Percentiles rank a stretch among this genome's conserved stretches.
Evolutionary conservation across 306 rosid genomes (phyloP).

Genomic region (Sicyos edulis): DNA sequence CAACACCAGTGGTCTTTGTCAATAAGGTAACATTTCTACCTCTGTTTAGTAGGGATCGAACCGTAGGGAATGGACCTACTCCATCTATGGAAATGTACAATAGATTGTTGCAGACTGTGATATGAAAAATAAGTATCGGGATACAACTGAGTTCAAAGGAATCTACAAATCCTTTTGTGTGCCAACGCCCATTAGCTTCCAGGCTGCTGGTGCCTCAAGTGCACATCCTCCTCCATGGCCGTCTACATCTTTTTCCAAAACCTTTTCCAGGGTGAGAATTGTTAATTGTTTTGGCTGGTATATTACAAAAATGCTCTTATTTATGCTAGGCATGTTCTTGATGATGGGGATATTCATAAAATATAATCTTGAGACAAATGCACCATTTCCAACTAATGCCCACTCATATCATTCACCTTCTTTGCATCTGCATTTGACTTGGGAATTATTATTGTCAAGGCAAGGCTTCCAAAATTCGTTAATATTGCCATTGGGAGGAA

Average conservation of each 20-base stretch:
- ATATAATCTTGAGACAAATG: no score
- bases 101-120: conserved; percentile 25
- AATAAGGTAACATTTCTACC: conserved; percentile 28
- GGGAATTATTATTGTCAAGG: no score
- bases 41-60: conserved; percentile 26
- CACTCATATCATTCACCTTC: no score
- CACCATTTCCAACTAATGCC: no score
- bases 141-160: conserved; percentile 82
- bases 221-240: conserved; percentile 86
- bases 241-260: conserved; percentile 52
- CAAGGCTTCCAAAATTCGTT: no score
- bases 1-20: conserved; percentile 27
- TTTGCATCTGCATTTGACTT: no score
- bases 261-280: conserved; percentile 53
- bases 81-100: conserved; percentile 32
- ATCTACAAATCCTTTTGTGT: conserved; percentile 82
- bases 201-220: conserved; percentile 64
- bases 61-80: conserved; percentile 27
- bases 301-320: neutral
- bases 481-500: no score
- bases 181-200: conserved; percentile 82
- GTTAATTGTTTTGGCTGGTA: conserved; percentile 1
- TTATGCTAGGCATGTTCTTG: neutral
- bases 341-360: neutral
- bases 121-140: conserved; percentile 20